phyloP scores from a whole-genome alignment of 2,329 filamentous ascomycete genomes.

The Tricladium varicosporioides region DNA sequence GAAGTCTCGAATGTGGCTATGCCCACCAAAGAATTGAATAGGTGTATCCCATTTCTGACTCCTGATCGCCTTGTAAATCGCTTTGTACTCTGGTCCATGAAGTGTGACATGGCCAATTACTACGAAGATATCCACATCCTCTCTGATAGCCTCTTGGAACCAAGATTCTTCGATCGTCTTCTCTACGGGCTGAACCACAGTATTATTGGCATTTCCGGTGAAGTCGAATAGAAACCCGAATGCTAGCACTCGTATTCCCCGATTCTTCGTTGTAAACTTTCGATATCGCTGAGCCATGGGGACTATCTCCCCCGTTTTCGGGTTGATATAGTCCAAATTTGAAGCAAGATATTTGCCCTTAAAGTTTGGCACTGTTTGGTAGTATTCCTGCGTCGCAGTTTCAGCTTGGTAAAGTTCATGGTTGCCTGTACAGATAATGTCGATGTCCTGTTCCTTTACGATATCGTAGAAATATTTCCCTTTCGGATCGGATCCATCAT shows the following conservation, averaged over 20 bases:
- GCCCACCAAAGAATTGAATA: slow-evolving; percentile 89
- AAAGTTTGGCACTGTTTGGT: slow-evolving; percentile 80
- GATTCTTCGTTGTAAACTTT: slow-evolving; percentile 89
- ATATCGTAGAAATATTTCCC: slow-evolving; percentile 88
- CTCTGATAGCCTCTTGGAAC: slow-evolving; percentile 84
- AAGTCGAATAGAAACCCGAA: slow-evolving; percentile 98
- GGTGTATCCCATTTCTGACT: slow-evolving; percentile 75
- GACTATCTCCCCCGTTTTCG: slow-evolving; percentile 65
- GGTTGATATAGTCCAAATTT: slow-evolving; percentile 85
- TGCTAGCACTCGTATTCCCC: slow-evolving; percentile 77
- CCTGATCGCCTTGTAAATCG: slow-evolving; percentile 77
- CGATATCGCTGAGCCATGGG: slow-evolving; percentile 80
- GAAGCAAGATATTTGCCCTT: slow-evolving; percentile 80
- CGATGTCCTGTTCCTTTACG: slow-evolving; percentile 76
- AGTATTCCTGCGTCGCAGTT: slow-evolving; percentile 75
- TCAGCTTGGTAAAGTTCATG: slow-evolving; percentile 88
- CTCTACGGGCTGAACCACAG: slow-evolving; percentile 74
- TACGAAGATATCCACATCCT: slow-evolving; percentile 83
- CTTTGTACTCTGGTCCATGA: slow-evolving; percentile 74
- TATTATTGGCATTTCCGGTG: slow-evolving; percentile 86
- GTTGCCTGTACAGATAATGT: slow-evolving; percentile 85
- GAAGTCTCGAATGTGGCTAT: slow-evolving; percentile 85
- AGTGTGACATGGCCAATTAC: slow-evolving; percentile 84
- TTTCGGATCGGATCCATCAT: slow-evolving; percentile 84
- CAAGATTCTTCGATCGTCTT: slow-evolving; percentile 80